phyloP scores from a whole-genome alignment of 495 filamentous ascomycete genomes.

The Trichoderma gamsii region DNA sequence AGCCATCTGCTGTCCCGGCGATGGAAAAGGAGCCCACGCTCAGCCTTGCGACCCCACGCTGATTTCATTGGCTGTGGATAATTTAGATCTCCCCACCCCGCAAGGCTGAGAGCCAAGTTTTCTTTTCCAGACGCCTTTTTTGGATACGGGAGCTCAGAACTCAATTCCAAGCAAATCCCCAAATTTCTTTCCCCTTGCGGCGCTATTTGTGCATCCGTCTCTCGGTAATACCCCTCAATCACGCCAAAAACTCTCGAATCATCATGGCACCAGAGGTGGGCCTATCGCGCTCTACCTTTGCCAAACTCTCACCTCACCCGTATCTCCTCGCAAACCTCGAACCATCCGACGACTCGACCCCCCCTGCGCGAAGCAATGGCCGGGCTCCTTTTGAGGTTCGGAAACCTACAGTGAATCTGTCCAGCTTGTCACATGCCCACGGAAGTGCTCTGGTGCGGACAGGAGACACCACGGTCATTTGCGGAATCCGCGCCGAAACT shows the following conservation, averaged over 20 bases:
- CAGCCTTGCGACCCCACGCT: not conserved
- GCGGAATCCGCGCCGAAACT: conserved; percentile 82
- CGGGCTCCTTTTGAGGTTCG: conserved; percentile 65
- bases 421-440: conserved; percentile 77
- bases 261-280: conserved; percentile 41
- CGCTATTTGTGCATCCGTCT: not conserved
- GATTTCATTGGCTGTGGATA: not conserved
- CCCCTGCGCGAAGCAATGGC: conserved; percentile 67
- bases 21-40: not conserved
- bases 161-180: not conserved
- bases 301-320: conserved; percentile 79
- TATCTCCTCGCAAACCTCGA: conserved; percentile 86
- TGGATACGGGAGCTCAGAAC: not conserved
- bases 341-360: conserved; percentile 45
- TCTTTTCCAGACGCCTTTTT: not conserved
- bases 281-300: conserved; percentile 76
- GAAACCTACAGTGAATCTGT: conserved; percentile 62
- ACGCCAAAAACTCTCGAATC: not conserved
- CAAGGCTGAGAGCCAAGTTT: conserved; percentile 2
- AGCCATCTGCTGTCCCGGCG: not conserved
- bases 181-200: not conserved
- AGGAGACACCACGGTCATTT: conserved; percentile 88
- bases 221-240: not conserved
- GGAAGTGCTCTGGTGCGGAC: conserved; percentile 81
- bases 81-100: not conserved